Conservation (phyloP, 208 protist species). For the Wallacemonas rigidus region DNA sequence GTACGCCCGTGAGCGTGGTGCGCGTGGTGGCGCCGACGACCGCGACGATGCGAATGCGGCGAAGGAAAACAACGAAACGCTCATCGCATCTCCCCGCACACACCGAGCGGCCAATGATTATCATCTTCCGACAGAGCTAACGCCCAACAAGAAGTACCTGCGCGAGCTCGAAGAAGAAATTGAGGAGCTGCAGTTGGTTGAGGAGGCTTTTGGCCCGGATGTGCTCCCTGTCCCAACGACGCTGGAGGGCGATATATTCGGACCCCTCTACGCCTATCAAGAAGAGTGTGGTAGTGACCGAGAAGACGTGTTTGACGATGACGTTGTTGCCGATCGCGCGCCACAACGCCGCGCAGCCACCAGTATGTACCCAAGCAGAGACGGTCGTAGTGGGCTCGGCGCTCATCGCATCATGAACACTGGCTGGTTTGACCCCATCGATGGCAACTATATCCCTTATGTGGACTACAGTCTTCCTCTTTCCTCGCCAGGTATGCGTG, state of each 20-base stretch:
- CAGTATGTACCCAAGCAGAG: background rate
- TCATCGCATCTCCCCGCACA: background rate
- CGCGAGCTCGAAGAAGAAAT: conserved; percentile 38
- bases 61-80: background rate
- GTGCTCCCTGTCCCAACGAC: conserved; percentile 29
- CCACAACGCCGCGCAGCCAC: background rate
- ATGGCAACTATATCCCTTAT: conserved; percentile 15
- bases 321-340: conserved; percentile 12
- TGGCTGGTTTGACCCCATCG: conserved; percentile 2
- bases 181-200: conserved; percentile 42
- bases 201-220: conserved; percentile 34
- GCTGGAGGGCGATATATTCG: conserved; percentile 52
- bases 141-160: conserved; percentile 24
- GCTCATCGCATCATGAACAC: background rate
- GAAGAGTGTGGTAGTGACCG: conserved; percentile 64
- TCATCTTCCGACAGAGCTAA: background rate
- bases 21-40: background rate
- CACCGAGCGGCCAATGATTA: background rate
- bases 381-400: background rate
- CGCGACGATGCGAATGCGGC: background rate
- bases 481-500: background rate
- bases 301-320: conserved; percentile 24
- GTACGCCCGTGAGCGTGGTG: background rate
- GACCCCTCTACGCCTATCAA: conserved; percentile 47
- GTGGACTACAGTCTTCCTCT: background rate